Evolutionary conservation across 2,329 filamentous ascomycete species (phyloP).

Genomic region (Aspergillus sp.): DNA sequence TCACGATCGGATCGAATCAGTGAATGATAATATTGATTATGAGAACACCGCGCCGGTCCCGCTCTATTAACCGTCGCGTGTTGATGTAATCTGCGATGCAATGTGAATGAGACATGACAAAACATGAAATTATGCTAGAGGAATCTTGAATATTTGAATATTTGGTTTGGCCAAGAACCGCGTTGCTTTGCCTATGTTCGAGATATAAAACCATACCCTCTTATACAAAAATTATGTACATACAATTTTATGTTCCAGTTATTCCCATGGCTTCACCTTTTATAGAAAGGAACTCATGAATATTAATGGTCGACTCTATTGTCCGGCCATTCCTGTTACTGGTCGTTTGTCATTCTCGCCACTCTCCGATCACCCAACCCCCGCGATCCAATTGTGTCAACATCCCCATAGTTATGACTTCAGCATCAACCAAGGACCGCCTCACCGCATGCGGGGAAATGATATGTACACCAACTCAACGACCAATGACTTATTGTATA

Average conservation of each 20-base stretch:
- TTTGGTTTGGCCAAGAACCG: not conserved
- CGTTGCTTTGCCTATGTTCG: not conserved
- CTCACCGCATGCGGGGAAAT: slow-evolving; percentile 3
- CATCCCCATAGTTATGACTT: slow-evolving; percentile 1
- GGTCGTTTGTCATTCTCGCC: not conserved
- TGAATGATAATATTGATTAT: slow-evolving; percentile 14
- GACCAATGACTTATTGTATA: not conserved
- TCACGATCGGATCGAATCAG: slow-evolving; percentile 13
- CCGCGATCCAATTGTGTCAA: not conserved
- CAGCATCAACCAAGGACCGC: not conserved
- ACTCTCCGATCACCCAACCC: not conserved
- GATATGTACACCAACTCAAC: not conserved
- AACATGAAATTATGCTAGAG: not conserved
- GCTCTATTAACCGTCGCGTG: slow-evolving; percentile 3
- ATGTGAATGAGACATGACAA: not conserved
- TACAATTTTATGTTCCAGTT: not conserved
- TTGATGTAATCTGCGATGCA: not conserved
- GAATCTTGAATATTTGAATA: not conserved
- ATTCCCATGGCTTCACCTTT: not conserved
- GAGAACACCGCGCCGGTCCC: slow-evolving; percentile 12
- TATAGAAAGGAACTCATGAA: not conserved
- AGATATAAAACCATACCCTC: not conserved
- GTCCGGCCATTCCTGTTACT: not conserved
- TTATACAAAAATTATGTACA: not conserved
- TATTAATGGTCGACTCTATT: not conserved